Evolutionary conservation across 176 grass and related monocot genomes (phyloP).

Genomic region (Hordeum marinum): DNA sequence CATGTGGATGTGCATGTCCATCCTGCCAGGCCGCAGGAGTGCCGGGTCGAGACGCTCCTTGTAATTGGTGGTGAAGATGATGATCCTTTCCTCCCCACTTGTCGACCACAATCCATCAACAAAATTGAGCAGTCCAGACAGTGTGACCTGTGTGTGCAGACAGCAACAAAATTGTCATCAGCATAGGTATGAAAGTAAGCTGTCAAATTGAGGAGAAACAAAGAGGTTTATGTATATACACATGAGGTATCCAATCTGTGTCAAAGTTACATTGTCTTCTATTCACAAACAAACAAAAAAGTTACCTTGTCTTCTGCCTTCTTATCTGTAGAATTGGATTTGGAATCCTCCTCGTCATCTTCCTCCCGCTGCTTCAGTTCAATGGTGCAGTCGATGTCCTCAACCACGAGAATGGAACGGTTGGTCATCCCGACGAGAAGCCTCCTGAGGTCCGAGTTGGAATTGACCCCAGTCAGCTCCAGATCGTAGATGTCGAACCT

Average conservation of each 20-base stretch:
- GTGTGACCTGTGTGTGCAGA: slow-evolving; percentile 43
- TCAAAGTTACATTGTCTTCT: no score
- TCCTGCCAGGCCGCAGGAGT: slow-evolving; percentile 75
- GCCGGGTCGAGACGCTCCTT: slow-evolving; percentile 79
- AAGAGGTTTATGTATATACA: no score
- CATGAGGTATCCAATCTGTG: no score
- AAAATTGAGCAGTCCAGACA: slow-evolving; percentile 78
- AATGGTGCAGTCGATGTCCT: slow-evolving; percentile 74
- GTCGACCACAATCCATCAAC: slow-evolving; percentile 87
- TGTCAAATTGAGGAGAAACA: no score
- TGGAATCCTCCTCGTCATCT: neutral
- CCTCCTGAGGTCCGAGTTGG: slow-evolving; percentile 50
- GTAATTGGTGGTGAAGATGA: slow-evolving; percentile 90
- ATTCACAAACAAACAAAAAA: no score
- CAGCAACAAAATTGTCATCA: neutral
- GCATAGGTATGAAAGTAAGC: no score
- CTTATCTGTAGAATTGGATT: slow-evolving; percentile 27
- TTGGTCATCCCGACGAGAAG: slow-evolving; percentile 57
- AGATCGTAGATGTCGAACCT: slow-evolving; percentile 83
- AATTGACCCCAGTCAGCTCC: slow-evolving; percentile 59
- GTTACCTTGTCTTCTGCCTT: slow-evolving; percentile 45
- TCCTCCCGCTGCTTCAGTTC: slow-evolving; percentile 49
- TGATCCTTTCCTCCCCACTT: slow-evolving; percentile 71
- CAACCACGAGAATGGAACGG: slow-evolving; percentile 79
- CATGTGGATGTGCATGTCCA: slow-evolving; percentile 94